Base-by-base conservation (phyloP, 768 basidiomycete species). In the Tylopilus plumbeoviolaceoides region DNA sequence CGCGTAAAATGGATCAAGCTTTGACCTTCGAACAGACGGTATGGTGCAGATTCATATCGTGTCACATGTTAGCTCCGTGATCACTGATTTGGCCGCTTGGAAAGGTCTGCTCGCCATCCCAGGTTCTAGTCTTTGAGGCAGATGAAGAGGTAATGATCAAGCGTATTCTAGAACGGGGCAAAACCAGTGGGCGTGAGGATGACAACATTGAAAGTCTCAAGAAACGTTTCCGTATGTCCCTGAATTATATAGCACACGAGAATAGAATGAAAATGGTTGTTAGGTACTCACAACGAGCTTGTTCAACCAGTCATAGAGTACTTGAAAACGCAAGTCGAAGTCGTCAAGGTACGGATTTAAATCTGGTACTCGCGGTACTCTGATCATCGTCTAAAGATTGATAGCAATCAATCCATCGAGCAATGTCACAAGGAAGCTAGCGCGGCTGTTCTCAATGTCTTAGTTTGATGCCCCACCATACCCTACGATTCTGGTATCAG, bases 1-100 rank as follows among this genome's bases (percentile, higher is more conserved):
- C 95, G 50, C 82, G 95, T 55, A 94, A 98, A 77, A 94, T 98
- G 93, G 97, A 99, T 68, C 97, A 99, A 72, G 95, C 95, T 0
- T 55, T 86, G 63, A 84, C 85, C 67, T 99, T 98, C 65, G 95
- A 98, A 63, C 76, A 89, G 60, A 78, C 84, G 44, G 95, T 93
- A 59, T 50, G 80, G 70, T 4, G 9, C 1, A 20, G n/a, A 39
- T 44, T 15, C 33, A 20, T 47, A n/a, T 6, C 23, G 8, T 21
- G 17, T 27, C 17, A 11, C 21, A 2, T 40, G 8, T 33, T 17
- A 21, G 17, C 17, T 23, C 30, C 40, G 44, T 46, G 45, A 27
- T 14, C 48, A 18, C 33, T 55, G 23, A 52, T 43, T 50, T 36
- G 2, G 17, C 14, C 23, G 28, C 17, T 15, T 28, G 44, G 1